Evolutionary conservation across 768 basidiomycete genomes (phyloP), one percentile per base, ranked within the genome.

Genomic region (Chalciporus pseudorubinellus): DNA sequence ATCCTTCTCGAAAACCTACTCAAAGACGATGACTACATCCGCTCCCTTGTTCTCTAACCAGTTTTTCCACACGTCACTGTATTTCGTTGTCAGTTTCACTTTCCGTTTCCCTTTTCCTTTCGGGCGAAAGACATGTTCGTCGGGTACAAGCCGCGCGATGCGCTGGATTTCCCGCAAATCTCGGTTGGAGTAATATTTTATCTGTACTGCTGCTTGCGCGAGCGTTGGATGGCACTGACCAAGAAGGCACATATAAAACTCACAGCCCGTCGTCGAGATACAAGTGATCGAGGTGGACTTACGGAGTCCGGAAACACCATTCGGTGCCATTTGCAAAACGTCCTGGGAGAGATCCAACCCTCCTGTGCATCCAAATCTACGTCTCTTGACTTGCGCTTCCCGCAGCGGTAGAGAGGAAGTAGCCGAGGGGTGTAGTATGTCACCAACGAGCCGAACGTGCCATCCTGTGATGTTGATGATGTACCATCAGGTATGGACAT

Each of bases 271-370:
- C 45, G 22, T n/a, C 18, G 10, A 10, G 36, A 40, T 21, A 20
- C 5, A 4, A n/a, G 33, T 13, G n/a, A 52, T 28, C 41, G 24
- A 20, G 43, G 9, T 1, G 12, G n/a, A 58, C 74, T 59, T 49
- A 78, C 77, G 58, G 71, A 54, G 16, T 69, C 65, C 18, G 58
- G 70, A 45, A 72, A 76, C 20, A 76, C 74, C 71, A 78, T 74
- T 11, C 70, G 62, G 47, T 78, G 75, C 77, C 76, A 78, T 56
- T 77, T 78, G 50, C 72, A 75, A 52, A 73, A 72, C 10, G 60
- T 61, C 39, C 53, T 66, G 10, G 70, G 60, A 2, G 74, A 65
- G 29, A 77, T 52, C 21, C 61, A 50, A 39, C 66, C 62, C 36
- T 63, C 68, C 14, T 20, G 55, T 4, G 51, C 56, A 16, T 65